A percentile compares a stretch with the other conserved stretches of the same genome.
Evolutionary conservation across 495 filamentous ascomycete genomes (phyloP).

Genomic region (Annulohypoxylon maeteangense): DNA sequence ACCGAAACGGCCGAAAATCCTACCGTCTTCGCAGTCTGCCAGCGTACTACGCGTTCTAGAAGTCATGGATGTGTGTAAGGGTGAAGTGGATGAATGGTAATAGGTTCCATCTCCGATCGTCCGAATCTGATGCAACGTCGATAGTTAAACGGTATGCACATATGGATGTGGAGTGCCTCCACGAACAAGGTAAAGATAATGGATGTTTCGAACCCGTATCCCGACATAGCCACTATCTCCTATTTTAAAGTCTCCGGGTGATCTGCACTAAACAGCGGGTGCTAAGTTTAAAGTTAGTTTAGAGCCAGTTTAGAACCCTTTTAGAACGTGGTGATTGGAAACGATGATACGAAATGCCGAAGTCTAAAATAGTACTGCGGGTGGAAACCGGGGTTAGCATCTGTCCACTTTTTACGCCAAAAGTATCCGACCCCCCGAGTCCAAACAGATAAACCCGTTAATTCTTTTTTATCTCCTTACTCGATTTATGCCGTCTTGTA

Average conservation of each 20-base stretch:
- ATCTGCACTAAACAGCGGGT: not conserved
- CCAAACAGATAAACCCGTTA: too few relatives aligned
- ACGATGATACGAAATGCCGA: not conserved
- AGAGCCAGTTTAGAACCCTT: too few relatives aligned
- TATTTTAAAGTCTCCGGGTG: not conserved
- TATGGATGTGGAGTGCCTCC: not conserved
- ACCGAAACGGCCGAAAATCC: not conserved
- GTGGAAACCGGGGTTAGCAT: not conserved
- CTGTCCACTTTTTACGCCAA: too few relatives aligned
- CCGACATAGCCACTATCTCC: too few relatives aligned
- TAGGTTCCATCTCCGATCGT: conserved; percentile 26
- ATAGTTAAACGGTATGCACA: not conserved
- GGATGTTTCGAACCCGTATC: not conserved
- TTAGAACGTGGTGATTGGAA: too few relatives aligned
- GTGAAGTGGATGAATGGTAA: conserved; percentile 2
- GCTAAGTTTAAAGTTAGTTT: not conserved
- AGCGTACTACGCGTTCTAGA: conserved; percentile 1
- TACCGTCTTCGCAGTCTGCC: not conserved
- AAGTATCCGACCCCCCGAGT: not conserved
- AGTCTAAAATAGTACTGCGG: not conserved
- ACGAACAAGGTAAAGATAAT: too few relatives aligned
- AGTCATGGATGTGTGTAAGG: too few relatives aligned
- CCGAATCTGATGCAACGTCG: conserved; percentile 25
- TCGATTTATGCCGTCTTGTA: too few relatives aligned
- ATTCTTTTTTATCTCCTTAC: too few relatives aligned